phyloP scores from a whole-genome alignment of 805 yeast genomes.

The Suhomyces sp. region DNA sequence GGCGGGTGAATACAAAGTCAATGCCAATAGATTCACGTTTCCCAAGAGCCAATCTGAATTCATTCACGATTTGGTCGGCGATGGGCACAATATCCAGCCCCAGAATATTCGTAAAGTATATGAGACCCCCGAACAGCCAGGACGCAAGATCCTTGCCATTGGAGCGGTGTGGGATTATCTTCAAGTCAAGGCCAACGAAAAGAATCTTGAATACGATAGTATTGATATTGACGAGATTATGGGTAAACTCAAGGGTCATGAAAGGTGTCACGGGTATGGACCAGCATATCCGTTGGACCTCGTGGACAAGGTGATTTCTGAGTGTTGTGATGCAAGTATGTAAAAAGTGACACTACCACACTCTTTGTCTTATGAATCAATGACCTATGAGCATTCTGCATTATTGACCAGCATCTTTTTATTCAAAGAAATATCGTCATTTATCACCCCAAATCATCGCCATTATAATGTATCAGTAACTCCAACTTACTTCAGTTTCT shows the following conservation, averaged over 20 bases:
- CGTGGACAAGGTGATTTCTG: conserved; percentile 41
- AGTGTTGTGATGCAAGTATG: conserved; percentile 8
- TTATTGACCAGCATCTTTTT: too few species aligned
- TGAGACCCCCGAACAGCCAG: conserved; percentile 36
- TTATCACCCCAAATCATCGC: too few species aligned
- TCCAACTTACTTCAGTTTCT: too few species aligned
- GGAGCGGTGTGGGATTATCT: conserved; percentile 86
- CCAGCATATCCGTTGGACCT: conserved; percentile 56
- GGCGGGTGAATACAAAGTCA: not conserved
- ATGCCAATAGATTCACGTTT: conserved; percentile 26
- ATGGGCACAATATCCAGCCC: conserved; percentile 21
- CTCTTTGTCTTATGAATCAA: too few species aligned
- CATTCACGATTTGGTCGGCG: conserved; percentile 29
- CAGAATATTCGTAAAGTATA: conserved; percentile 31
- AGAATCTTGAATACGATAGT: conserved; percentile 44
- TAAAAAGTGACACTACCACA: too few species aligned
- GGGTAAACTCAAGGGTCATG: conserved; percentile 60
- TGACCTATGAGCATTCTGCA: too few species aligned
- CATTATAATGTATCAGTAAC: too few species aligned
- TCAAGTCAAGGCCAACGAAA: conserved; percentile 43
- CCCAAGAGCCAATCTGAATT: conserved; percentile 37
- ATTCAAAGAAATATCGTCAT: too few species aligned
- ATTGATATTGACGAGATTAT: conserved; percentile 61
- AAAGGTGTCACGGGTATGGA: conserved; percentile 78
- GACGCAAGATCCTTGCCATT: conserved; percentile 58